phyloP scores from a whole-genome alignment of 2,329 filamentous ascomycete genomes.

The Podosphaera aphanis region DNA sequence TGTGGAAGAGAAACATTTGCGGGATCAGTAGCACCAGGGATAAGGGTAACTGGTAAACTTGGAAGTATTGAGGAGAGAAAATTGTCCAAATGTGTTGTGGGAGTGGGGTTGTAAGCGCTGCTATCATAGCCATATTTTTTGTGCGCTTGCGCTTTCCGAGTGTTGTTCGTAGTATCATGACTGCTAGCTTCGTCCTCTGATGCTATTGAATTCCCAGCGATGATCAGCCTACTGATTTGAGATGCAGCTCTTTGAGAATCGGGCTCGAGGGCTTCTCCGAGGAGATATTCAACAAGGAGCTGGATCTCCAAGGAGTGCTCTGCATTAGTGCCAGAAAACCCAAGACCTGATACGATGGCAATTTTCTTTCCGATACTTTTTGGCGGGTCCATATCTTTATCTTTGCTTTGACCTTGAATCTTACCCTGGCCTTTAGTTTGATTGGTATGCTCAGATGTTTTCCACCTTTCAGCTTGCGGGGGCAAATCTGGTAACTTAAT shows the following conservation, averaged over 20 bases:
- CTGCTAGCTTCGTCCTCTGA: slow-evolving; percentile 10
- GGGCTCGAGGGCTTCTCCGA: slow-evolving; percentile 52
- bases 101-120: slow-evolving; percentile 63
- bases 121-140: slow-evolving; percentile 95
- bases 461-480: slow-evolving; percentile 61
- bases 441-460: slow-evolving; percentile 28
- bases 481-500: slow-evolving; percentile 71
- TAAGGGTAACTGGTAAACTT: slow-evolving; percentile 65
- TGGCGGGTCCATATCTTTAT: slow-evolving; percentile 32
- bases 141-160: slow-evolving; percentile 19
- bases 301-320: slow-evolving; percentile 54
- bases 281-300: slow-evolving; percentile 64
- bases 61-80: slow-evolving; percentile 66
- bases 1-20: slow-evolving; percentile 79
- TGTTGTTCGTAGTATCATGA: slow-evolving; percentile 14
- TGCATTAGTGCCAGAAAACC: slow-evolving; percentile 50
- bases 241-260: slow-evolving; percentile 33
- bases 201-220: slow-evolving; percentile 70
- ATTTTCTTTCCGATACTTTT: slow-evolving; percentile 28
- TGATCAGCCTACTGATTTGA: slow-evolving; percentile 61
- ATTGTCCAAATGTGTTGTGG: slow-evolving; percentile 60
- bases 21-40: slow-evolving; percentile 67
- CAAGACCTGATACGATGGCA: slow-evolving; percentile 71
- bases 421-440: slow-evolving; percentile 19
- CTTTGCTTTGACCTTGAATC: slow-evolving; percentile 24